A percentile compares a stretch with the other conserved stretches of the same genome.
Conservation (phyloP, 768 basidiomycete genomes). For the Termitomyces sp. region DNA sequence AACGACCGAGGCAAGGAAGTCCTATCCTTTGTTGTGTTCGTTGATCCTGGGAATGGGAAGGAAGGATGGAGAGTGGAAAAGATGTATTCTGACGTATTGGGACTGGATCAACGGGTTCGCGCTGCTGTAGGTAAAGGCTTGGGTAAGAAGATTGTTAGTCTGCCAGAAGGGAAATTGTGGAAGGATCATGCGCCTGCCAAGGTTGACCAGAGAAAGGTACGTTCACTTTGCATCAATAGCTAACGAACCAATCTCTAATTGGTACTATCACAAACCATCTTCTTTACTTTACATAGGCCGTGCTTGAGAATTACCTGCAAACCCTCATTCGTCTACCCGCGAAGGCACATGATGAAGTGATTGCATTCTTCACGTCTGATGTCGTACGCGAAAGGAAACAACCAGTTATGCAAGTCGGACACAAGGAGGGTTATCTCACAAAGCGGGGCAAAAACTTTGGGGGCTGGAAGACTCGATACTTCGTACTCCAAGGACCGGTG, state of each 20-base stretch:
- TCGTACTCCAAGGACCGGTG: slow-evolving; percentile 86
- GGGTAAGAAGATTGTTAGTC: slow-evolving; percentile 69
- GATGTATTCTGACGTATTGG: slow-evolving; percentile 89
- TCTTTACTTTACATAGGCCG: slow-evolving; percentile 37
- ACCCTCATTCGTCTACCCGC: slow-evolving; percentile 77
- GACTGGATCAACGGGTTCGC: slow-evolving; percentile 77
- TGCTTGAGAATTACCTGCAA: slow-evolving; percentile 85
- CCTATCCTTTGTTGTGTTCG: slow-evolving; percentile 78
- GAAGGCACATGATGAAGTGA: slow-evolving; percentile 85
- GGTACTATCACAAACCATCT: background rate
- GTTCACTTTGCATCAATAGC: slow-evolving; percentile 19
- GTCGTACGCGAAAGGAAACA: slow-evolving; percentile 73
- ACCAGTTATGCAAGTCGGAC: slow-evolving; percentile 74
- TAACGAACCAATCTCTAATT: background rate
- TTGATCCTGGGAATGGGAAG: slow-evolving; percentile 70
- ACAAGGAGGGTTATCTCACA: slow-evolving; percentile 95
- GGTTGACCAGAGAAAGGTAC: slow-evolving; percentile 92
- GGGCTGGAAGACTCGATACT: slow-evolving; percentile 95
- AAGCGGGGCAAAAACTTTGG: slow-evolving; percentile 98
- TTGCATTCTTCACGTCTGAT: slow-evolving; percentile 90
- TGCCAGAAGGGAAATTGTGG: slow-evolving; percentile 95
- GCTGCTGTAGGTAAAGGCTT: slow-evolving; percentile 61
- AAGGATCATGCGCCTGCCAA: slow-evolving; percentile 96
- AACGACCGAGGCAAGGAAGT: slow-evolving; percentile 94
- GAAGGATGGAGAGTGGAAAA: slow-evolving; percentile 87